phyloP scores from a whole-genome alignment of 2,329 filamentous ascomycete genomes.

The Mycogone perniciosa region DNA sequence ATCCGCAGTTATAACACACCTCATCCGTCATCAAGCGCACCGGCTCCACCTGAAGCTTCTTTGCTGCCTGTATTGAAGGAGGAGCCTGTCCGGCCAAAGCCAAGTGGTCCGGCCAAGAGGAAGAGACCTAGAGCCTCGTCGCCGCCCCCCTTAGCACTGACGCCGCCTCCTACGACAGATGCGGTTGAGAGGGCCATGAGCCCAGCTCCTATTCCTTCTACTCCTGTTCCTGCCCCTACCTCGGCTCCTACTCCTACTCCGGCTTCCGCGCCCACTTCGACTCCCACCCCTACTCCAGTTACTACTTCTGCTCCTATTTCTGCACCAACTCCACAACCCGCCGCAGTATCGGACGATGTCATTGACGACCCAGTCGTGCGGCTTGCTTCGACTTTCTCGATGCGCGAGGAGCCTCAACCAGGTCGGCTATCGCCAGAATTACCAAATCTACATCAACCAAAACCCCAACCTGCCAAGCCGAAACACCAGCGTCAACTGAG shows the following conservation, averaged over 20 bases:
- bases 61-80: conserved; percentile 22
- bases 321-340: conserved; percentile 11
- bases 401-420: not conserved
- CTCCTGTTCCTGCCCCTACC: not conserved
- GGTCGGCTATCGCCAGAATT: conserved; percentile 1
- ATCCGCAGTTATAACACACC: conserved; percentile 25
- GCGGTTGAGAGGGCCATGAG: conserved; percentile 28
- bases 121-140: conserved; percentile 15
- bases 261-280: not conserved
- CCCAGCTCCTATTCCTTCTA: conserved; percentile 12
- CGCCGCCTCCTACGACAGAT: conserved; percentile 35
- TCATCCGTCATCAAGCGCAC: conserved; percentile 14
- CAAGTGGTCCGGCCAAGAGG: conserved; percentile 16
- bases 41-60: conserved; percentile 16
- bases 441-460: conserved; percentile 1
- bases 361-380: conserved; percentile 9
- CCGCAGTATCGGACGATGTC: conserved; percentile 7
- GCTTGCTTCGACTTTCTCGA: conserved; percentile 10
- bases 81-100: conserved; percentile 11
- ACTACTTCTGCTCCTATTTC: conserved; percentile 11
- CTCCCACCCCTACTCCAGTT: not conserved
- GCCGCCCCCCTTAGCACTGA: conserved; percentile 26
- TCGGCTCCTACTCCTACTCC: not conserved
- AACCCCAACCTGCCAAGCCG: conserved; percentile 10
- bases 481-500: conserved; percentile 22